These are phyloP conservation scores for Circinella umbellata DNA, from an alignment of 371 early-diverging fungal genomes.

Conservation along the genomic window DNA sequence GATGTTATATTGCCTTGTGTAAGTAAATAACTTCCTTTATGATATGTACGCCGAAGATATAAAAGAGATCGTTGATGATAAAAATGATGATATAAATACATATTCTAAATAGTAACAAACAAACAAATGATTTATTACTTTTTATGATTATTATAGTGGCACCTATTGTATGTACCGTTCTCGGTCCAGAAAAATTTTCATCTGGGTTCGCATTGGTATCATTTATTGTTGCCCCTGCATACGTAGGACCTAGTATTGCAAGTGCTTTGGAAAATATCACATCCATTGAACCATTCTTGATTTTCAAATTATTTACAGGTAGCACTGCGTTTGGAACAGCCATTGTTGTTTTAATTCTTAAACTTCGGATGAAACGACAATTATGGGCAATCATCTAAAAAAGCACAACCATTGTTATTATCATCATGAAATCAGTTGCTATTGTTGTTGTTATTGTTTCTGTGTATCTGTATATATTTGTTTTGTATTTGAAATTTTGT, in stretches of 20 bases:
- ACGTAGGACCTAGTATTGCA: slow-evolving; percentile 45
- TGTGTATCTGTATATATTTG: too few relatives aligned
- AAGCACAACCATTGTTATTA: too few relatives aligned
- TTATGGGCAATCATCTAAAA: slow-evolving; percentile 3
- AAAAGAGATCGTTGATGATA: not conserved
- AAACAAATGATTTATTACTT: not conserved
- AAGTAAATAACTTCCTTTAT: not conserved
- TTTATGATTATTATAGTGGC: slow-evolving; percentile 25
- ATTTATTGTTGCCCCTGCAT: slow-evolving; percentile 29
- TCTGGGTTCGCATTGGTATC: slow-evolving; percentile 40
- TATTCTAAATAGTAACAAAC: not conserved
- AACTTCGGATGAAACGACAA: slow-evolving; percentile 2
- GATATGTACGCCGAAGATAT: not conserved
- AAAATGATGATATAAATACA: not conserved
- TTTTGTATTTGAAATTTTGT: too few relatives aligned
- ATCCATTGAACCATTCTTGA: slow-evolving; percentile 27
- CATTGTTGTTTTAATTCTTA: slow-evolving; percentile 25
- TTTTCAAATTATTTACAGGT: slow-evolving; percentile 43
- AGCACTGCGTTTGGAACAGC: slow-evolving; percentile 24
- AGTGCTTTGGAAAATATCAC: slow-evolving; percentile 33
- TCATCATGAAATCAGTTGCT: not conserved
- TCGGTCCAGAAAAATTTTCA: slow-evolving; percentile 40
- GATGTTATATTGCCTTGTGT: slow-evolving; percentile 37
- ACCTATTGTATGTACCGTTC: slow-evolving; percentile 35
- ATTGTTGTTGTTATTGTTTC: not conserved